Evolutionary conservation across 179 eudicot species (phyloP), one percentile per base, ranked within the genome.

Genomic region (Vitellaria paradoxa): DNA sequence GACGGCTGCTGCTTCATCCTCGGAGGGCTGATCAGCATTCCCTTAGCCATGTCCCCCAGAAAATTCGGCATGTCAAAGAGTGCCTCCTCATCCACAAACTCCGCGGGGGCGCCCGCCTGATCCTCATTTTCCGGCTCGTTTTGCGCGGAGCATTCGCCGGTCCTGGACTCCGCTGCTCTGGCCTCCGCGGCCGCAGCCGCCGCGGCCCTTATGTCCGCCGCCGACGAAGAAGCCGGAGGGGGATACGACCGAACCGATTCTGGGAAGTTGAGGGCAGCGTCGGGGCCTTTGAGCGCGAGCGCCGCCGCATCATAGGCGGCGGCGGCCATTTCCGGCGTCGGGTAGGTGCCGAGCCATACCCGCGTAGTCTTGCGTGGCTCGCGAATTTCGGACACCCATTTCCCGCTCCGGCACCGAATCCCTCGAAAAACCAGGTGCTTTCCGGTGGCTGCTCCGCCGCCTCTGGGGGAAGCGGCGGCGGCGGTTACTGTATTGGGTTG

Each of bases 231-330:
- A 0, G 52, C 81, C 0, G 89, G 85, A 0, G 82, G 68, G 3
- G 87, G 87, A 62, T 87, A 86, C 26, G 77, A 17, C 3, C 57
- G 21, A 0, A 74, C 78, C 0, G 78, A 61, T 0, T 86, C 81
- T 0, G 89, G 93, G 64, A 91, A 91, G 74, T 91, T 91, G 20
- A 91, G 67, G 4, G 80, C 75, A 6, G 89, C 88, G 24, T 87
- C 88, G 52, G 23, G 50, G 6, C 92, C 91, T 18, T 81, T 79
- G 0, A 89, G 82, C 0, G 93, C 91, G 0, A 89, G 83, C n/a
- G 89, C 88, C 6, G 94, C 94, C 12, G 79, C 94, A 50, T 70
- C 73, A 2, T 70, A 70, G 0, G 73, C 73, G 1, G 45, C 17
- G 73, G 47, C 49, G 14, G 61, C 61, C 61, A 56, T 56, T 17